Evolutionary conservation across 164 flowering plant species (phyloP), one percentile per base, ranked within the genome.

Genomic region (Macadamia tetraphylla): DNA sequence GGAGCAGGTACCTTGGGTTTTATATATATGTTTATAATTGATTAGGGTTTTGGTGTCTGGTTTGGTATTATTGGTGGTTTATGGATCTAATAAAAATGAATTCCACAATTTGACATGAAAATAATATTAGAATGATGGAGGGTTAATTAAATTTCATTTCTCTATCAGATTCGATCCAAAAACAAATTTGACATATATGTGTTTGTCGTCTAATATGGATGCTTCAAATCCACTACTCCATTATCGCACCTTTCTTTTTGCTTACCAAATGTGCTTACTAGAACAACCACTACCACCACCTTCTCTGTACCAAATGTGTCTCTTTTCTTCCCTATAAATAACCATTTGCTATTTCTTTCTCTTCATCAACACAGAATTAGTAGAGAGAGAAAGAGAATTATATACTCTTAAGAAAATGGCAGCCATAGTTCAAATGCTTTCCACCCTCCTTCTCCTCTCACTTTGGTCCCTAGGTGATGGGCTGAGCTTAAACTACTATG

Each of bases 401-500:
- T 61, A 35, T 5, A 35, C 40, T 35, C 40, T 35, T 31, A 63
- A 30, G 13, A 23, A 23, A 23, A 82, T 79, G 85, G 84, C 71
- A 67, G 71, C 74, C 59, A 42, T 72, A 15, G 57, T 79, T 63
- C 74, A 78, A 55, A 63, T 74, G 0, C 40, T 75, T 6, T 61
- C 70, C 60, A 68, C 71, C 63, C 71, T 79, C 44, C 6, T 81
- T 48, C 31, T 77, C 30, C 55, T 73, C 62, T 64, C 67, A 9
- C n/a, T 79, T 65, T 70, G 67, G 67, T 62, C 79, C 57, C 42
- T 63, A 6, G 73, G 46, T 10, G 43, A 73, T 76, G 79, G 86
- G 11, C 71, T 92, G 63, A 88, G 88, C 78, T 66, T 44, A 43
- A 82, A 84, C 71, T 83, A 88, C 82, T 89, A 91, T 40, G 85